phyloP scores from a whole-genome alignment of 306 rosid genomes.

The Cucurbita moschata region DNA sequence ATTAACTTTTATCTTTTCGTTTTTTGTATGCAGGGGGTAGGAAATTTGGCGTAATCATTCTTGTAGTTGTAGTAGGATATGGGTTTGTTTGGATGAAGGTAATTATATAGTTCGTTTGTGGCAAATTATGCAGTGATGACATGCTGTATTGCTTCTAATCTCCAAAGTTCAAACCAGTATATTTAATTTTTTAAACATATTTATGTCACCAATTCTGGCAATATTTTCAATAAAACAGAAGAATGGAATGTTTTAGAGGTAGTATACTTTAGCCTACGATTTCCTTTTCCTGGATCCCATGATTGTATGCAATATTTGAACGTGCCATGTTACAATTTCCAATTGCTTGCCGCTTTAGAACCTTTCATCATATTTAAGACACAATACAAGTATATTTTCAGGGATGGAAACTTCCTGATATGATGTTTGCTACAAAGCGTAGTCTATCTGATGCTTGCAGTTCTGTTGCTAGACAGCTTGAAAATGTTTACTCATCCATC shows the following conservation, averaged over 20 bases:
- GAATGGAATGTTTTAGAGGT: background rate
- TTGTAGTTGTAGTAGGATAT: conserved; percentile 55
- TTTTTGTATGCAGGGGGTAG: conserved; percentile 30
- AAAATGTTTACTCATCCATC: conserved; percentile 54
- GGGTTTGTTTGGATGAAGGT: conserved; percentile 97
- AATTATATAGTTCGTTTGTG: conserved; percentile 6
- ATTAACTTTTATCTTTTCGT: background rate
- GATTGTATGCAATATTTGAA: background rate
- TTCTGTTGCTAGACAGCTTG: conserved; percentile 60
- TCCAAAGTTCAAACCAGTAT: background rate
- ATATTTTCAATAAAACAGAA: background rate
- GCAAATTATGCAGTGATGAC: background rate
- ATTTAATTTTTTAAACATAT: background rate
- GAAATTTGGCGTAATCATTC: conserved; percentile 47
- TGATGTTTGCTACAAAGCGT: conserved; percentile 94
- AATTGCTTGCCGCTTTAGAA: background rate
- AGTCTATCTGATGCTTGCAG: conserved; percentile 71
- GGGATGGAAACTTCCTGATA: conserved; percentile 93
- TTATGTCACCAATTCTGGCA: background rate
- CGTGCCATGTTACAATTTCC: background rate
- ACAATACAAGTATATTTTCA: conserved; percentile 21
- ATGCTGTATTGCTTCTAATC: background rate
- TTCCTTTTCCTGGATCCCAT: background rate
- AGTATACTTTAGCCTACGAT: background rate
- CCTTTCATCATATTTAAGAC: background rate